phyloP scores from a whole-genome alignment of 805 yeast species.

The Alloascoidea africana region DNA sequence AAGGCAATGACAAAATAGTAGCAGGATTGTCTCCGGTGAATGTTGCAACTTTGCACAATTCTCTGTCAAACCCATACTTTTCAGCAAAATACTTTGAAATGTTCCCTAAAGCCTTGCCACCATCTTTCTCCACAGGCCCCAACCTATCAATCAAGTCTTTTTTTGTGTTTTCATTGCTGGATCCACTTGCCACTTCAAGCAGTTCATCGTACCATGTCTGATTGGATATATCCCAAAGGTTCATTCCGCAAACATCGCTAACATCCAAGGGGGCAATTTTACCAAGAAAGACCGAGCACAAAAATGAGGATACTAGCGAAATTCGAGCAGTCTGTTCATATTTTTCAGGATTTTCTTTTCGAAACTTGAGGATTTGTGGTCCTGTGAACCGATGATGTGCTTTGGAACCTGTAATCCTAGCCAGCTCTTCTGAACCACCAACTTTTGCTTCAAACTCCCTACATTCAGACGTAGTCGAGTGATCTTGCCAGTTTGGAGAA shows the following conservation, averaged over 20 bases:
- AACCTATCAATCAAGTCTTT: slow-evolving; percentile 32
- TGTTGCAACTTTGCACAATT: slow-evolving; percentile 46
- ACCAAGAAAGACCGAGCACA: slow-evolving; percentile 60
- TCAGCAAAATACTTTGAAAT: slow-evolving; percentile 45
- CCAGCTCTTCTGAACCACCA: slow-evolving; percentile 46
- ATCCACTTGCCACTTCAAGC: slow-evolving; percentile 24
- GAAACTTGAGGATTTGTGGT: slow-evolving; percentile 71
- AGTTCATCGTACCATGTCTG: slow-evolving; percentile 41
- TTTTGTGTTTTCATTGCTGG: slow-evolving; percentile 14
- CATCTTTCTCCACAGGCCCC: slow-evolving; percentile 35
- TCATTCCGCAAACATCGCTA: slow-evolving; percentile 91
- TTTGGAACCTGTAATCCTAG: slow-evolving; percentile 64
- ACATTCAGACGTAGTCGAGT: slow-evolving; percentile 64
- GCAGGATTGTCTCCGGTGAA: slow-evolving; percentile 90
- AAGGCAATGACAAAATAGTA: slow-evolving; percentile 70
- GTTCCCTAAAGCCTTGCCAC: slow-evolving; percentile 30
- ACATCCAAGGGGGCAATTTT: slow-evolving; percentile 51
- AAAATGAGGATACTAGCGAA: slow-evolving; percentile 63
- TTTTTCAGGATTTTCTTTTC: slow-evolving; percentile 30
- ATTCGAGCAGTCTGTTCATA: slow-evolving; percentile 48
- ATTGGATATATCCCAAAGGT: slow-evolving; percentile 56
- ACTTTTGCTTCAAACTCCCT: slow-evolving; percentile 39
- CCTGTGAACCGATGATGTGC: slow-evolving; percentile 90
- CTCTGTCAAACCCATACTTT: slow-evolving; percentile 42
- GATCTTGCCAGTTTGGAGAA: slow-evolving; percentile 94